A percentile compares a stretch with the other conserved stretches of the same genome.
Evolutionary conservation across 345 rosid species (phyloP).

Genomic region (Gossypium stocksii): DNA sequence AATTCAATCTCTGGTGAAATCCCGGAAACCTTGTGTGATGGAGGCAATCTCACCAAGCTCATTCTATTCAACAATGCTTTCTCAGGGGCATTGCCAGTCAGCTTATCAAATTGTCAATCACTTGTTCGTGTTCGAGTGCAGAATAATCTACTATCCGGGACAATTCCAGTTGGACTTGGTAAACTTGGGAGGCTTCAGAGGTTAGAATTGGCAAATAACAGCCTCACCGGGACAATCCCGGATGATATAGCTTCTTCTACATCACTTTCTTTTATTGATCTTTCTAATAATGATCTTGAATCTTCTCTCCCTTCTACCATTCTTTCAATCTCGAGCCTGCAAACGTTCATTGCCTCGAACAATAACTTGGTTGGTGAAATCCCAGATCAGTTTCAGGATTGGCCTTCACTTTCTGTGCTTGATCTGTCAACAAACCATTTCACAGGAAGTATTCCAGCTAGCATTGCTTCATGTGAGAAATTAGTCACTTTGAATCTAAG

Average conservation of each 20-base stretch:
- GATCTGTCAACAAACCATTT: conserved; percentile 80
- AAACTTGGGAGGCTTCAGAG: conserved; percentile 75
- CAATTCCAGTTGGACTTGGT: conserved; percentile 78
- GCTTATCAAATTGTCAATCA: conserved; percentile 51
- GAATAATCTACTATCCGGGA: conserved; percentile 64
- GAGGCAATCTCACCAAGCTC: conserved; percentile 81
- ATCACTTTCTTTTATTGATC: conserved; percentile 83
- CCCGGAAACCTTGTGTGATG: conserved; percentile 60
- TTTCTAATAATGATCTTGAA: conserved; percentile 58
- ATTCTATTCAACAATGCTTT: conserved; percentile 80
- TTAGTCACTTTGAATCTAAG: conserved; percentile 64
- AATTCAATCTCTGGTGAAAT: conserved; percentile 71
- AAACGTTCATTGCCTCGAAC: conserved; percentile 55
- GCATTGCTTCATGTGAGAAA: conserved; percentile 83
- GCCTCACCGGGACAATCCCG: conserved; percentile 70
- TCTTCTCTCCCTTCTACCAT: conserved; percentile 74
- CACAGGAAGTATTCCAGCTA: conserved; percentile 64
- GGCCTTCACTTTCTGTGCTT: conserved; percentile 73
- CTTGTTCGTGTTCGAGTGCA: conserved; percentile 89
- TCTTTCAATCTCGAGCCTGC: conserved; percentile 71
- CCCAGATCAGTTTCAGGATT: conserved; percentile 88
- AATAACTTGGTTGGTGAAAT: conserved; percentile 68
- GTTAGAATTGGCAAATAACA: conserved; percentile 72
- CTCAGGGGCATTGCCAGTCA: conserved; percentile 66
- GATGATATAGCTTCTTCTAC: conserved; percentile 57